phyloP scores from a whole-genome alignment of 2,329 filamentous ascomycete species.

The Penicillium rolfsii region DNA sequence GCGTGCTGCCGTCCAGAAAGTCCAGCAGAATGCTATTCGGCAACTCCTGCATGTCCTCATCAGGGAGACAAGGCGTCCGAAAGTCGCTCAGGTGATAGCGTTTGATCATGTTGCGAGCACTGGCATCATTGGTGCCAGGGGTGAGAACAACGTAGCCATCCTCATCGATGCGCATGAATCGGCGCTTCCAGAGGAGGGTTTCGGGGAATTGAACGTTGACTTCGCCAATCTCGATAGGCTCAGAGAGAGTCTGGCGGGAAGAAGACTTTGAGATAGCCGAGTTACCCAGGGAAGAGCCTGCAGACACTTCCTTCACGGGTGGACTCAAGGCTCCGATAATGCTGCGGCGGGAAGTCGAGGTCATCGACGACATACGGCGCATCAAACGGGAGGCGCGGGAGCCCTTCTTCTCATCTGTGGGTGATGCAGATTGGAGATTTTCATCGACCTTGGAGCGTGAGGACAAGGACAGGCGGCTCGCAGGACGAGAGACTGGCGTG shows the following conservation, averaged over 20 bases:
- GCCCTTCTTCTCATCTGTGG: slow-evolving; percentile 56
- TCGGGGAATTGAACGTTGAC: slow-evolving; percentile 98
- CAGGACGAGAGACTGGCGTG: slow-evolving; percentile 41
- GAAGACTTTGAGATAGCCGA: slow-evolving; percentile 50
- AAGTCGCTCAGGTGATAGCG: slow-evolving; percentile 88
- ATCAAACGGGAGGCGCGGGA: slow-evolving; percentile 65
- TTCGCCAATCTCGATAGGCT: slow-evolving; percentile 76
- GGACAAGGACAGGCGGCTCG: slow-evolving; percentile 45
- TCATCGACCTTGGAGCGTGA: slow-evolving; percentile 45
- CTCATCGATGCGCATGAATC: slow-evolving; percentile 82
- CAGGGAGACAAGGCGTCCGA: slow-evolving; percentile 75
- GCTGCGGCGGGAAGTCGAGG: slow-evolving; percentile 56
- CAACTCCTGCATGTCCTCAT: slow-evolving; percentile 89
- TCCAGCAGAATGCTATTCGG: slow-evolving; percentile 78
- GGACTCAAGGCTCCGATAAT: slow-evolving; percentile 44
- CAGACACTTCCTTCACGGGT: slow-evolving; percentile 39
- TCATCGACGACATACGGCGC: slow-evolving; percentile 66
- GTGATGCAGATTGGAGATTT: slow-evolving; percentile 32
- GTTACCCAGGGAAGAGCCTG: slow-evolving; percentile 11
- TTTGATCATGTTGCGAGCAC: slow-evolving; percentile 66
- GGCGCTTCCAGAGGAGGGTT: slow-evolving; percentile 92
- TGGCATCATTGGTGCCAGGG: slow-evolving; percentile 65
- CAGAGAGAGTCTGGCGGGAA: slow-evolving; percentile 36
- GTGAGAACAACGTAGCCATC: slow-evolving; percentile 82
- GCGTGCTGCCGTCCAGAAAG: slow-evolving; percentile 62